Evolutionary conservation across 805 yeast genomes (phyloP).

Genomic region (Scheffersomyces coipomensis): DNA sequence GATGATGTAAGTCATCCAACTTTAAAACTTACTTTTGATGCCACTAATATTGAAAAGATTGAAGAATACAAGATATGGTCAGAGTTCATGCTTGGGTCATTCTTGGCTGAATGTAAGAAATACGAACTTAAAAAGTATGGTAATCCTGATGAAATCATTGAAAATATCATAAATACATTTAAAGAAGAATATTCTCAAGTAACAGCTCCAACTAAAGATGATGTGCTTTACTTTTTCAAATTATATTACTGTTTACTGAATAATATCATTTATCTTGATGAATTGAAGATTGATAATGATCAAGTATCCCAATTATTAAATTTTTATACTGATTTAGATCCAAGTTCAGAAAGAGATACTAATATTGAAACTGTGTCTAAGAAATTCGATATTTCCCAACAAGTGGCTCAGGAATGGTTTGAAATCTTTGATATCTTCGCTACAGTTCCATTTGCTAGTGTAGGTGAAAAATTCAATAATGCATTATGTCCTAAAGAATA

Average conservation of each 20-base stretch:
- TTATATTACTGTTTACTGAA: constrained; percentile 29
- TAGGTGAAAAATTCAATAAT: constrained; percentile 16
- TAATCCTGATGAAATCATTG: constrained; percentile 18
- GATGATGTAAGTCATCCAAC: constrained; percentile 13
- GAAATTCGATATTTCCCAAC: constrained; percentile 9
- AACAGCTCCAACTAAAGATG: constrained; percentile 18
- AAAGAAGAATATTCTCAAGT: constrained; percentile 16
- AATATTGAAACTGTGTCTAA: constrained; percentile 10
- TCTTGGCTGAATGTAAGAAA: constrained; percentile 21
- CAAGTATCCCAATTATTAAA: constrained; percentile 20
- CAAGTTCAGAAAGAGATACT: constrained; percentile 11
- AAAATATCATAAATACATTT: constrained; percentile 19
- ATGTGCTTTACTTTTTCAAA: constrained; percentile 23
- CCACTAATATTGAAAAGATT: constrained; percentile 15
- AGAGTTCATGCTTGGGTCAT: constrained; percentile 21
- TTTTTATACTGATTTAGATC: constrained; percentile 11
- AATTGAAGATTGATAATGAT: constrained; percentile 23
- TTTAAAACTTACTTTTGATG: constrained; percentile 15
- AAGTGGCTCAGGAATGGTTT: constrained; percentile 25
- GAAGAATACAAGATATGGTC: constrained; percentile 14
- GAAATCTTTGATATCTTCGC: constrained; percentile 25
- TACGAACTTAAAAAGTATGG: constrained; percentile 5
- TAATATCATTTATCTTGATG: constrained; percentile 21
- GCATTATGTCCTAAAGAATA: constrained; percentile 29
- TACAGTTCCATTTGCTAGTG: constrained; percentile 22